These are phyloP conservation scores for Scleroderma citrinum DNA, from an alignment of 768 basidiomycete species.

Conservation along the genomic window DNA sequence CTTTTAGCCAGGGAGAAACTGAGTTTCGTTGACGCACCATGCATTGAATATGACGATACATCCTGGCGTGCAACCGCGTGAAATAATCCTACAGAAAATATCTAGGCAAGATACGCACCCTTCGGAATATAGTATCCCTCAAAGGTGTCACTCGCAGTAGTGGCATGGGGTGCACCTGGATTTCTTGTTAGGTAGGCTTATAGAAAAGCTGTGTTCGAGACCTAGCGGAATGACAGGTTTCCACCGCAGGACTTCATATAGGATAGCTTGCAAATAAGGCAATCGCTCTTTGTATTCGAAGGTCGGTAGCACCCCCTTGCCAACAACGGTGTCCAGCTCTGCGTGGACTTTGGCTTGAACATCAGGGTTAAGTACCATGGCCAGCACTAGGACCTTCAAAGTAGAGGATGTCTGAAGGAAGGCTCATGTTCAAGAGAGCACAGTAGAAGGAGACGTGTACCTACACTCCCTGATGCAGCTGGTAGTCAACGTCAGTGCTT, in stretches of 20 bases:
- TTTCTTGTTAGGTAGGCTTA: not conserved
- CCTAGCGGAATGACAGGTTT: not conserved
- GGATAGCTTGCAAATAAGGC: constrained; percentile 6
- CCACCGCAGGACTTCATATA: constrained; percentile 7
- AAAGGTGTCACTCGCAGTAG: not conserved
- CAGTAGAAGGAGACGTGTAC: not conserved
- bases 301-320: too few relatives aligned
- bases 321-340: too few relatives aligned
- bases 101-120: not conserved
- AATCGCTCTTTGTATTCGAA: not conserved
- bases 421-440: not conserved
- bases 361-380: too few relatives aligned
- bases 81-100: not conserved
- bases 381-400: constrained; percentile 1
- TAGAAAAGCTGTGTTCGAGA: not conserved
- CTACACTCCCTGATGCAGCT: not conserved
- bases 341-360: too few relatives aligned
- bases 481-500: not conserved
- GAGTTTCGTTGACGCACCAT: not conserved
- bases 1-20: not conserved
- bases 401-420: not conserved
- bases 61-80: not conserved
- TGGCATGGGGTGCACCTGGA: not conserved
- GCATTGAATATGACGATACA: not conserved
- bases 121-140: not conserved